Evolutionary conservation across 1,139 yeast species (phyloP).

Genomic region (Saccharomyces hybrid): DNA sequence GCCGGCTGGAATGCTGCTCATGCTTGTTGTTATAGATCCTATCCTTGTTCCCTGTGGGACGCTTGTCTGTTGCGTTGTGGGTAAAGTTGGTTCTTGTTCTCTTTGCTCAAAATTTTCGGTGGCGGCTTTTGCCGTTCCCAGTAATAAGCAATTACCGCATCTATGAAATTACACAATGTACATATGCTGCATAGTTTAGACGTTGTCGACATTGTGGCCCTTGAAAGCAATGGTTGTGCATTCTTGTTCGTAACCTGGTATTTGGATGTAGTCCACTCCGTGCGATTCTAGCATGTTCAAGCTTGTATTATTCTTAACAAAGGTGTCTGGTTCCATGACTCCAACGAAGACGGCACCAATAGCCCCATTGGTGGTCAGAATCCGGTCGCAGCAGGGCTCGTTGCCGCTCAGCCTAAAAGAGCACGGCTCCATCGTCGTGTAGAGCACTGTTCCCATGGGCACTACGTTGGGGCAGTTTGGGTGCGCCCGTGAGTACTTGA

Average conservation of each 20-base stretch:
- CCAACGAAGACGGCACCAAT: constrained; percentile 84
- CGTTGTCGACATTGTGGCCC: constrained; percentile 45
- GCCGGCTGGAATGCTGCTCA: constrained; percentile 11
- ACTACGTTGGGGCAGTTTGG: constrained; percentile 26
- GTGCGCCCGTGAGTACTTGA: constrained; percentile 45
- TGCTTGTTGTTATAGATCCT: neutral
- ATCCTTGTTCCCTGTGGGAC: neutral
- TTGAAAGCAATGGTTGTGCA: constrained; percentile 65
- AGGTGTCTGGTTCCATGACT: constrained; percentile 82
- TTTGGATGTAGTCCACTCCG: constrained; percentile 66
- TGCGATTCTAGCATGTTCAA: constrained; percentile 42
- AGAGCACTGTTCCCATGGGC: constrained; percentile 74
- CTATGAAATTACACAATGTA: neutral
- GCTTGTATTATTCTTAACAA: constrained; percentile 73
- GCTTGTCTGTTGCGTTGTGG: neutral
- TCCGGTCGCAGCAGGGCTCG: constrained; percentile 77
- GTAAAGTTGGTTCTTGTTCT: neutral
- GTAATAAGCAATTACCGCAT: neutral
- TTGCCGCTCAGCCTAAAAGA: constrained; percentile 85
- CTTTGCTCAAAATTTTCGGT: neutral
- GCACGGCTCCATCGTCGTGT: constrained; percentile 98
- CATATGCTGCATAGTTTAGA: neutral
- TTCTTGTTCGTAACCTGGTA: constrained; percentile 78
- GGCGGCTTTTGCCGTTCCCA: neutral
- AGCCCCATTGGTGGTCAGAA: constrained; percentile 41